Evolutionary conservation across 2,329 filamentous ascomycete genomes (phyloP), one percentile per base, ranked within the genome.

Genomic region (Fusarium kyushuense): DNA sequence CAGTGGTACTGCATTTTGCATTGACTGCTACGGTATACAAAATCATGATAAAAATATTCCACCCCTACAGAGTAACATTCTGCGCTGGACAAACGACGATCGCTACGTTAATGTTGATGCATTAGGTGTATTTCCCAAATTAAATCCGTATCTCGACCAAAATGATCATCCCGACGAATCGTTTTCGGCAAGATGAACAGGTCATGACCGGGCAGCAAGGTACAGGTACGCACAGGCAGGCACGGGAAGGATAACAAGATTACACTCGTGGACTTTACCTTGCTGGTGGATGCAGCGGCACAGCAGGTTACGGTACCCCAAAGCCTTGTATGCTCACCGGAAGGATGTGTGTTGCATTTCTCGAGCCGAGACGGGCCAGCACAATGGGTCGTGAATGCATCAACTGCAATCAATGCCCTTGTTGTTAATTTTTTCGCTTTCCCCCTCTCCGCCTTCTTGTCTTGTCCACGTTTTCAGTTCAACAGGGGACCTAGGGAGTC

Each of bases 231-330:
- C 17, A 27, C 23, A 32, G 25, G 33, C 30, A 19, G 41, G 19
- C 13, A 56, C 58, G 36, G 58, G 57, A 29, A 45, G 43, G 54
- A 35, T 54, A 48, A 65, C 67, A 48, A 63, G 47, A 67, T 70
- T 67, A 46, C 62, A 54, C 23, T 51, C 35, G 25, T 47, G 41
- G 53, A 49, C 56, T 49, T 54, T 38, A 11, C 35, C 35, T 42
- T 49, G 61, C n/a, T n/a, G n/a, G n/a, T 52, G 55, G 23, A 51
- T 27, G 33, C 52, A 35, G 65, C 46, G 65, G 65, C 65, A 64
- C 65, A 68, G 65, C 51, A 65, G 65, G 65, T 53, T 68, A 68
- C 65, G 11, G 65, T 68, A 68, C 65, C 65, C 65, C 33, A 43
- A 47, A 49, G n/a, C 64, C 64, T 27, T 54, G 64, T 49, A 49